phyloP scores from a whole-genome alignment of 2,329 filamentous ascomycete species.

The Monosporascus sp. region DNA sequence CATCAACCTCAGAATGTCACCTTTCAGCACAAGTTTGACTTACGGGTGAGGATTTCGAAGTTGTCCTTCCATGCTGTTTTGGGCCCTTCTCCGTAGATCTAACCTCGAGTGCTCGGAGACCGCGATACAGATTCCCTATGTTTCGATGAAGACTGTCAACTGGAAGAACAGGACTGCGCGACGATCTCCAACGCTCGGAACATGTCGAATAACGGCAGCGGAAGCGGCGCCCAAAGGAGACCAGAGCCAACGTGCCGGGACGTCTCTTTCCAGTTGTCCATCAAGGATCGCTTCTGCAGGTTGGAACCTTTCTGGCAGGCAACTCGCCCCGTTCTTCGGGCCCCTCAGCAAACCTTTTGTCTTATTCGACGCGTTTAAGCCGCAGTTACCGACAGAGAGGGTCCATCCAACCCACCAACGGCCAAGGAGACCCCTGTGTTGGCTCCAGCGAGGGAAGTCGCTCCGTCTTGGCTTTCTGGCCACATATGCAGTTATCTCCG shows the following conservation, averaged over 20 bases:
- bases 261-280: too few species aligned
- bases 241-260: neutral
- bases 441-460: neutral
- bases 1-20: constrained; percentile 1
- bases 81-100: neutral
- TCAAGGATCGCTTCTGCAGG: neutral
- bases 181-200: neutral
- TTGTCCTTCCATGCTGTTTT: constrained; percentile 13
- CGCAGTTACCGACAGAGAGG: too few species aligned
- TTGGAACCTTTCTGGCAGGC: neutral
- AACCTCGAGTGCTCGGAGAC: neutral
- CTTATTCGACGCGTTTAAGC: neutral
- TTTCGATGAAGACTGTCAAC: too few species aligned
- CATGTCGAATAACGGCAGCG: neutral
- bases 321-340: neutral
- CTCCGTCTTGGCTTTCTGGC: neutral
- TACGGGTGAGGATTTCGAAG: constrained; percentile 20
- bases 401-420: too few species aligned
- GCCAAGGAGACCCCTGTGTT: neutral
- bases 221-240: neutral
- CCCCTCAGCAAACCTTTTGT: neutral
- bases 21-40: constrained; percentile 5
- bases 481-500: neutral
- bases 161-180: too few species aligned
- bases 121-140: neutral